phyloP scores from a whole-genome alignment of 768 basidiomycete species.

The Kwoniella europaea region DNA sequence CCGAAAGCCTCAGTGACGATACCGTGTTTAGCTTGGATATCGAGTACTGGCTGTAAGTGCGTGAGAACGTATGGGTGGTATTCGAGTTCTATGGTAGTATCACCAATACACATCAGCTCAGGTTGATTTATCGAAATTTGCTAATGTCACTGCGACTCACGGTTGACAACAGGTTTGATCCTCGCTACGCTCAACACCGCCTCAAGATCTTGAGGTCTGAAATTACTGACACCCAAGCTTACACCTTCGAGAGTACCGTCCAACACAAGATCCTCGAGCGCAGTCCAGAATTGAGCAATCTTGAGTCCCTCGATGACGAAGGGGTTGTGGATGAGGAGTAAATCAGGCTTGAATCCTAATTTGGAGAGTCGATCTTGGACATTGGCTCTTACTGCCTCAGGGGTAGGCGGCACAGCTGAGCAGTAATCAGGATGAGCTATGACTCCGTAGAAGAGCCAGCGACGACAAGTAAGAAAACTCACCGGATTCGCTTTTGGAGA shows the following conservation, averaged over 20 bases:
- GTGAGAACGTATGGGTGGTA: slow-evolving; percentile 56
- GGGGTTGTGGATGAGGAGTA: slow-evolving; percentile 58
- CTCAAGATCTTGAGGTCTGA: slow-evolving; percentile 48
- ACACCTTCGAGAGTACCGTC: slow-evolving; percentile 36
- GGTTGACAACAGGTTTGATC: slow-evolving; percentile 56
- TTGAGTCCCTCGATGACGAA: slow-evolving; percentile 47
- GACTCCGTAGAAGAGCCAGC: not conserved
- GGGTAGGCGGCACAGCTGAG: slow-evolving; percentile 1
- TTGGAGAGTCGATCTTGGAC: slow-evolving; percentile 34
- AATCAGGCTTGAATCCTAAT: slow-evolving; percentile 47
- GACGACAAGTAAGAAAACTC: not conserved
- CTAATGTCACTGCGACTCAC: slow-evolving; percentile 19
- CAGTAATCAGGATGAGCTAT: not conserved
- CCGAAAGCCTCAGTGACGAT: slow-evolving; percentile 54
- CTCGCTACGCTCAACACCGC: slow-evolving; percentile 42
- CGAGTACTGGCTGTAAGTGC: slow-evolving; percentile 46
- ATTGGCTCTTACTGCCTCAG: slow-evolving; percentile 34
- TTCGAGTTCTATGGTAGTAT: slow-evolving; percentile 37
- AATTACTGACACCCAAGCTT: slow-evolving; percentile 54
- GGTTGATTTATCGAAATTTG: not conserved
- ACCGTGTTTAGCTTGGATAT: slow-evolving; percentile 43
- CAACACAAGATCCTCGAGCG: slow-evolving; percentile 38
- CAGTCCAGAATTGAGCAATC: slow-evolving; percentile 45
- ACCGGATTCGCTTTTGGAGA: slow-evolving; percentile 1
- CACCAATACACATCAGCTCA: no score